Evolutionary conservation across 2,329 filamentous ascomycete species (phyloP), one percentile per base, ranked within the genome.

Genomic region (Colletotrichum tanaceti): DNA sequence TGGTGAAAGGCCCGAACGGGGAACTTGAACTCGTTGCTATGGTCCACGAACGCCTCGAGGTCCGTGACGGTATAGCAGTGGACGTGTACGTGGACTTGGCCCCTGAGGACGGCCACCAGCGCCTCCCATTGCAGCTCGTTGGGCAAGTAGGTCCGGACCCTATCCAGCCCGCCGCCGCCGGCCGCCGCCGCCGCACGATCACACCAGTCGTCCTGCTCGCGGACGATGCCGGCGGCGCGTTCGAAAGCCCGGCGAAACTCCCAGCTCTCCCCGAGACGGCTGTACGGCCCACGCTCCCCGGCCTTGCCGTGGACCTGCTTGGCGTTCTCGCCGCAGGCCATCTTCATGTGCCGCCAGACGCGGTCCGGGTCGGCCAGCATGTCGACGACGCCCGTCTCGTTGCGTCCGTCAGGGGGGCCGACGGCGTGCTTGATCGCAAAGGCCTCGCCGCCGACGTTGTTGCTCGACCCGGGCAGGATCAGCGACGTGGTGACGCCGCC

Each of bases 261-360:
- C 84, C 88, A 92, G 57, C 89, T 90, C 77, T 92, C 89, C 7
- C 90, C 90, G 72, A 92, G 80, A 1, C 90, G 82, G 70, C 87
- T 91, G 62, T 83, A 83, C 0, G 88, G 89, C 0, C 86, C 86
- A 58, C 84, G 82, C 58, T 84, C 81, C 22, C 87, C 87, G 5
- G 79, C 74, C 50, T 80, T 81, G 5, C 89, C 89, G 70, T 91
- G 90, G 0, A 88, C 79, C 1, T 83, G 79, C 79, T 91, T 91
- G 1, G 90, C 81, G 72, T 92, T 92, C 77, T 92, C 90, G 35
- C 90, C 90, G 71, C 90, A 92, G 0, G 90, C 90, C 90, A 92
- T 92, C 79, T 93, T 92, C 84, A 93, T 90, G 76, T 91, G 92
- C 13, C 90, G 83, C 86, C 89, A 90, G 64, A 81, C 86, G 18